These are phyloP conservation scores for Vaucheria bursata DNA, from an alignment of 352 stramenopile species.

Conservation along the genomic window DNA sequence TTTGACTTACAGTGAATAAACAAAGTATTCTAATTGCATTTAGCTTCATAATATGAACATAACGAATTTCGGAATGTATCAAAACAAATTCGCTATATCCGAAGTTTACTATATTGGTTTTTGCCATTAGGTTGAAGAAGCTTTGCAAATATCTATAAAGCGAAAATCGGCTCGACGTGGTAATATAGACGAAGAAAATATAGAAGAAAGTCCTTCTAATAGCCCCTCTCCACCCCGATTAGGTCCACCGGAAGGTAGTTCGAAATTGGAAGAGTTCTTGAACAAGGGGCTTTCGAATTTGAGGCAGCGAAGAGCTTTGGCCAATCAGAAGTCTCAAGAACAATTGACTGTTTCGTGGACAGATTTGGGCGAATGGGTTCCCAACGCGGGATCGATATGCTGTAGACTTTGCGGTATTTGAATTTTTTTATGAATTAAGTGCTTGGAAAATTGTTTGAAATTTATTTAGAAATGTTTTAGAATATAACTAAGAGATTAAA, in stretches of 20 bases:
- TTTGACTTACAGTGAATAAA: no score
- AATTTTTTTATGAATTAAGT: no score
- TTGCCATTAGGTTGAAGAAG: conserved; percentile 24
- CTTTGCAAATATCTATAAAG: conserved; percentile 22
- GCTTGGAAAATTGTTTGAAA: no score
- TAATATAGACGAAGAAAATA: no score
- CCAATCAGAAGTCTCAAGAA: background rate
- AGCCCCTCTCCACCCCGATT: background rate
- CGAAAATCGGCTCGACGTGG: conserved; percentile 11
- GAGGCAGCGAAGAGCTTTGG: background rate
- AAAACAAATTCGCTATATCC: no score
- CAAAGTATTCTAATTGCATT: no score
- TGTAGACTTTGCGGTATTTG: background rate
- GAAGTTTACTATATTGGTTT: no score
- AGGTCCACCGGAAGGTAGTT: background rate
- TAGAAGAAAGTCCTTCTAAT: background rate
- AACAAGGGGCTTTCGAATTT: no score
- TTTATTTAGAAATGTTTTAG: no score
- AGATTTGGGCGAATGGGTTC: background rate
- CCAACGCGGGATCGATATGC: background rate
- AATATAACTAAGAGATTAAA: no score
- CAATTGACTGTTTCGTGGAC: background rate
- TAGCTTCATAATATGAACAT: no score
- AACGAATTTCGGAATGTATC: no score
- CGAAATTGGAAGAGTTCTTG: conserved; percentile 1